Conservation (phyloP, 2,329 filamentous ascomycete genomes). For the Cryphonectria carpinicola region DNA sequence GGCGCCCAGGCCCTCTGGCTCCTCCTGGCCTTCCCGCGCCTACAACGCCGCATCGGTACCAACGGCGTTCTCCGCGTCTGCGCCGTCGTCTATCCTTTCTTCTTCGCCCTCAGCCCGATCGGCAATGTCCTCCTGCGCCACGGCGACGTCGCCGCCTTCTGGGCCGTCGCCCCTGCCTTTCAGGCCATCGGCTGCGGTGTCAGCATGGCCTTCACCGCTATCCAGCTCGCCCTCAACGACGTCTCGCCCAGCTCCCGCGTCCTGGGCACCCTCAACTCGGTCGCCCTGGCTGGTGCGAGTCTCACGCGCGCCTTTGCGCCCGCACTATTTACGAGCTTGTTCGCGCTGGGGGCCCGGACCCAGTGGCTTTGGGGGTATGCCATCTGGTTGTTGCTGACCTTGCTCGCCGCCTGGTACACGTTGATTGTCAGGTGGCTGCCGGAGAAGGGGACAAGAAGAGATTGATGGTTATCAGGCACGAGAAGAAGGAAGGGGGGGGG, state of each 20-base stretch:
- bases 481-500: not conserved
- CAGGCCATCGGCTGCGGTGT: constrained; percentile 64
- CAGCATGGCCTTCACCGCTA: constrained; percentile 70
- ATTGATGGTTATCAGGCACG: not conserved
- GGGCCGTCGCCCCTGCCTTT: constrained; percentile 50
- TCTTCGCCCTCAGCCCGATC: constrained; percentile 59
- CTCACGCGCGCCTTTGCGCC: constrained; percentile 69
- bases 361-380: constrained; percentile 67
- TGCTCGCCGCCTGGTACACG: constrained; percentile 40
- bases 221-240: constrained; percentile 77
- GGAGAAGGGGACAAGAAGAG: constrained; percentile 33
- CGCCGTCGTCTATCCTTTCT: constrained; percentile 63
- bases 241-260: constrained; percentile 66
- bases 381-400: constrained; percentile 64
- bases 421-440: constrained; percentile 41
- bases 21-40: constrained; percentile 67
- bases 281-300: constrained; percentile 65
- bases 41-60: constrained; percentile 70
- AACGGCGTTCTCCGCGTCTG: constrained; percentile 65
- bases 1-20: constrained; percentile 73
- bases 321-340: constrained; percentile 68
- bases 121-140: constrained; percentile 60
- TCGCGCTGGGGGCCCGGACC: constrained; percentile 66
- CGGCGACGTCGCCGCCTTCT: constrained; percentile 55
- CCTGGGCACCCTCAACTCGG: constrained; percentile 72